A percentile compares a stretch with the other conserved stretches of the same genome.
phyloP scores from a whole-genome alignment of 257 asterid species.

The Pogostemon cablin region DNA sequence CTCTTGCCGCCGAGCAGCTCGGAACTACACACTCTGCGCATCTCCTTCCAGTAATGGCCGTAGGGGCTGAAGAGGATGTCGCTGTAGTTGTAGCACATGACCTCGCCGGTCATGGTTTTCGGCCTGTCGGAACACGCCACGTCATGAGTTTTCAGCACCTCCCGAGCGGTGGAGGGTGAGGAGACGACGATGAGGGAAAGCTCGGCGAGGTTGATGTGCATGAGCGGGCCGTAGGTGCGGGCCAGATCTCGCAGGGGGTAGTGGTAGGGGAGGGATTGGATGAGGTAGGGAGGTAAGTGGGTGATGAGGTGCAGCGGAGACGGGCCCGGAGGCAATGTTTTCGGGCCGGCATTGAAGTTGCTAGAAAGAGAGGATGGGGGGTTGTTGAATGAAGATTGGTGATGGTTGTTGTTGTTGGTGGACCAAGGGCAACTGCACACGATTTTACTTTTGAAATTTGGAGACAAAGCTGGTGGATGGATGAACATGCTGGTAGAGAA shows the following conservation, averaged over 20 bases:
- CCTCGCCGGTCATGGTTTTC: not conserved
- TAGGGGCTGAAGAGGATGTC: slow-evolving; percentile 33
- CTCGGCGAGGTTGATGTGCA: slow-evolving; percentile 36
- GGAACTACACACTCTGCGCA: slow-evolving; percentile 22
- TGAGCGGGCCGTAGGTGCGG: slow-evolving; percentile 32
- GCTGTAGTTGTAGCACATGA: slow-evolving; percentile 23
- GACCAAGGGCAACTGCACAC: too few species aligned
- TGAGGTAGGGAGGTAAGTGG: slow-evolving; percentile 25
- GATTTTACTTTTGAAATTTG: too few species aligned
- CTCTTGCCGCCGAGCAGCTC: slow-evolving; percentile 33
- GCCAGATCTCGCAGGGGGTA: slow-evolving; percentile 27
- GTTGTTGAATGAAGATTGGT: too few species aligned
- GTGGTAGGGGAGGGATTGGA: slow-evolving; percentile 33
- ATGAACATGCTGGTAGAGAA: too few species aligned
- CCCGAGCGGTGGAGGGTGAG: slow-evolving; percentile 25
- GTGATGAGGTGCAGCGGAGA: slow-evolving; percentile 31
- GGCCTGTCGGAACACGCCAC: slow-evolving; percentile 38
- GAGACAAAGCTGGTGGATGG: too few species aligned
- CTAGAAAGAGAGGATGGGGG: too few species aligned
- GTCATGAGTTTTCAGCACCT: slow-evolving; percentile 38
- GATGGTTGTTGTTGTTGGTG: too few species aligned
- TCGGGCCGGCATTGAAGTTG: too few species aligned
- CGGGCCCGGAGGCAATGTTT: slow-evolving; percentile 41
- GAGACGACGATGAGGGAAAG: slow-evolving; percentile 21
- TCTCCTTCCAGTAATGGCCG: slow-evolving; percentile 35